These are phyloP conservation scores for Astrocystis sublimbata DNA, from an alignment of 495 filamentous ascomycete genomes.

Conservation along the genomic window DNA sequence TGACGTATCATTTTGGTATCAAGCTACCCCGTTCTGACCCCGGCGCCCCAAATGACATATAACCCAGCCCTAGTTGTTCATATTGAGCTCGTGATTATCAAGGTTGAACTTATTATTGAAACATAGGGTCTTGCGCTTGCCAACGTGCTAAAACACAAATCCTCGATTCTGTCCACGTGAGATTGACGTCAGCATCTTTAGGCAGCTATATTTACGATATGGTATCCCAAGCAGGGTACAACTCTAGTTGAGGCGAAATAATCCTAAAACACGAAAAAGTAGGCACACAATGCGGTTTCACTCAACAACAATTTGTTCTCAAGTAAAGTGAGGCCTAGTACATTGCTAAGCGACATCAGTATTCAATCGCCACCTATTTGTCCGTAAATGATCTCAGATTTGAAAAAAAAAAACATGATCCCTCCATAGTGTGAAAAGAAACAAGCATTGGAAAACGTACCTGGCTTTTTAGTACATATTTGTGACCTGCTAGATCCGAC, in stretches of 20 bases:
- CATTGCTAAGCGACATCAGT: no score
- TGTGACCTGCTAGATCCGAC: not conserved
- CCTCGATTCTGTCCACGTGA: not conserved
- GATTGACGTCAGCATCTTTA: not conserved
- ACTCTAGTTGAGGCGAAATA: no score
- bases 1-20: not conserved
- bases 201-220: no score
- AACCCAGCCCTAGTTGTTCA: not conserved
- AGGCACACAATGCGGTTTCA: no score
- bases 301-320: no score
- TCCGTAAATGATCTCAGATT: no score
- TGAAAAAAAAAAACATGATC: not conserved
- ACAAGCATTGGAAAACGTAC: not conserved
- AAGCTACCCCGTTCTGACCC: not conserved
- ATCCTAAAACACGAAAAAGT: no score
- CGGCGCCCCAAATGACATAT: no score
- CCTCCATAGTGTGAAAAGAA: not conserved
- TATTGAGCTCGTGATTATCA: not conserved
- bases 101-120: not conserved
- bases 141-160: slow-evolving; percentile 2
- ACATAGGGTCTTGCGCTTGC: not conserved
- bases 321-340: no score
- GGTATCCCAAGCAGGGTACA: no score
- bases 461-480: not conserved
- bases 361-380: no score